These are phyloP conservation scores for Tricharina praecox DNA, from an alignment of 495 filamentous ascomycete species.

Conservation along the genomic window DNA sequence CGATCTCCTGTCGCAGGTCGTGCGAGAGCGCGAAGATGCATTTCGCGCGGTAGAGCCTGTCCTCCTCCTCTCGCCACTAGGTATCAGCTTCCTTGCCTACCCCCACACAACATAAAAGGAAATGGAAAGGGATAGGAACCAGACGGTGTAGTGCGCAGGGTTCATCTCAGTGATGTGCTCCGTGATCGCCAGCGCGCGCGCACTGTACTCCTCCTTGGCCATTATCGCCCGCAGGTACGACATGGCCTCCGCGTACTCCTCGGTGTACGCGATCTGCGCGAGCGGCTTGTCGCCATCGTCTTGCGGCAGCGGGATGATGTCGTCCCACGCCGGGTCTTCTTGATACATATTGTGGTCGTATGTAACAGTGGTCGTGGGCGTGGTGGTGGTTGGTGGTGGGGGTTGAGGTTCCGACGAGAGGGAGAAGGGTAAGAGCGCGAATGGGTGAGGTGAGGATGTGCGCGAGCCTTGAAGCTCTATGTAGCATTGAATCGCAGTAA, in stretches of 20 bases:
- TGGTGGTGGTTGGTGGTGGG: too few relatives aligned
- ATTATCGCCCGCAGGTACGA: slow-evolving; percentile 87
- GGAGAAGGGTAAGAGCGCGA: too few relatives aligned
- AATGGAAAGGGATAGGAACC: slow-evolving; percentile 32
- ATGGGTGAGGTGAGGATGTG: too few relatives aligned
- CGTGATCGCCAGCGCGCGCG: slow-evolving; percentile 65
- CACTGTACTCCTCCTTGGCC: slow-evolving; percentile 66
- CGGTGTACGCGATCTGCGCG: slow-evolving; percentile 72
- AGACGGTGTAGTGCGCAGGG: slow-evolving; percentile 94
- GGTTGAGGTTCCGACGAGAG: too few relatives aligned
- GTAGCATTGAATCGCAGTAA: too few relatives aligned
- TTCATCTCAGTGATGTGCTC: slow-evolving; percentile 80
- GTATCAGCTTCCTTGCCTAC: too few relatives aligned
- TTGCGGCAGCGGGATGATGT: slow-evolving; percentile 64
- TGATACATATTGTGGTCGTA: slow-evolving; percentile 37
- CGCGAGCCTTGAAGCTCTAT: too few relatives aligned
- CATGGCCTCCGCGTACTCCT: slow-evolving; percentile 72
- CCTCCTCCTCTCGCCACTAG: too few relatives aligned
- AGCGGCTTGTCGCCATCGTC: slow-evolving; percentile 67
- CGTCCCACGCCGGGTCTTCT: slow-evolving; percentile 60
- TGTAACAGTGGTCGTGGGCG: too few relatives aligned
- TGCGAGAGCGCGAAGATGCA: slow-evolving; percentile 50
- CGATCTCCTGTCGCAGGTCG: slow-evolving; percentile 53
- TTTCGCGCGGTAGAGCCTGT: slow-evolving; percentile 73
- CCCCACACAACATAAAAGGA: neutral